phyloP scores from a whole-genome alignment of 1,284 basidiomycete species.

The Sanguinoderma infundibulare region DNA sequence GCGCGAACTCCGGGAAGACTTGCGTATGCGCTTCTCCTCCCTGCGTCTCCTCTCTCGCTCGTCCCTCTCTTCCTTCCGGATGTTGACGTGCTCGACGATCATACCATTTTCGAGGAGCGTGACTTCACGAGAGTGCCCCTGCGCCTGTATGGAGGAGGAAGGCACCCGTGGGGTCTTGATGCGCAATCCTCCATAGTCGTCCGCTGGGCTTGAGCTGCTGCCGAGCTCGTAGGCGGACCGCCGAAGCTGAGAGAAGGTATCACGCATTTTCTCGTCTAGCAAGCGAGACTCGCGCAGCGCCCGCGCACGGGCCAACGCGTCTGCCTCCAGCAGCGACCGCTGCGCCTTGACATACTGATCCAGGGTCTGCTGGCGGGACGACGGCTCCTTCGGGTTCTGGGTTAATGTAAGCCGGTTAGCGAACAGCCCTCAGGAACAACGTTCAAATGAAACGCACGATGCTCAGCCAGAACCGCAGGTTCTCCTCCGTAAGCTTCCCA shows the following conservation, averaged over 20 bases:
- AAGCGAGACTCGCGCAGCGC: slow-evolving; percentile 78
- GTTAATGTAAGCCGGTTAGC: slow-evolving; percentile 11
- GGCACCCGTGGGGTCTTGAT: slow-evolving; percentile 64
- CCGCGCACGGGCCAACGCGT: slow-evolving; percentile 72
- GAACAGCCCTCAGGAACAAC: slow-evolving; percentile 9
- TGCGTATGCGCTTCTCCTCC: slow-evolving; percentile 55
- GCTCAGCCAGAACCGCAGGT: slow-evolving; percentile 86
- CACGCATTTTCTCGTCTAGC: slow-evolving; percentile 74
- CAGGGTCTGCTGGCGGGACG: slow-evolving; percentile 75
- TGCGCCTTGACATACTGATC: slow-evolving; percentile 75
- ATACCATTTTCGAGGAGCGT: slow-evolving; percentile 85
- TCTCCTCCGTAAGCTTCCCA: slow-evolving; percentile 77
- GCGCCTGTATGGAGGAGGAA: slow-evolving; percentile 40
- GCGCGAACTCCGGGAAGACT: slow-evolving; percentile 64
- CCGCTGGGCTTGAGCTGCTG: slow-evolving; percentile 46
- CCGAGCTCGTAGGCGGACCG: slow-evolving; percentile 75
- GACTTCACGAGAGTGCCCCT: slow-evolving; percentile 67
- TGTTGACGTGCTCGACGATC: slow-evolving; percentile 84
- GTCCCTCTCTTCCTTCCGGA: slow-evolving; percentile 73
- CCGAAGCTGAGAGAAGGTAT: slow-evolving; percentile 76
- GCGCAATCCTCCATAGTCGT: slow-evolving; percentile 65
- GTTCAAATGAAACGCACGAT: slow-evolving; percentile 62
- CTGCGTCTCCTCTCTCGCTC: slow-evolving; percentile 32
- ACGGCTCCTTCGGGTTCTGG: slow-evolving; percentile 81
- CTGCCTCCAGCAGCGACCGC: slow-evolving; percentile 72